Conservation (phyloP, 1,139 yeast species). For the Schwanniomyces etchellsii region DNA sequence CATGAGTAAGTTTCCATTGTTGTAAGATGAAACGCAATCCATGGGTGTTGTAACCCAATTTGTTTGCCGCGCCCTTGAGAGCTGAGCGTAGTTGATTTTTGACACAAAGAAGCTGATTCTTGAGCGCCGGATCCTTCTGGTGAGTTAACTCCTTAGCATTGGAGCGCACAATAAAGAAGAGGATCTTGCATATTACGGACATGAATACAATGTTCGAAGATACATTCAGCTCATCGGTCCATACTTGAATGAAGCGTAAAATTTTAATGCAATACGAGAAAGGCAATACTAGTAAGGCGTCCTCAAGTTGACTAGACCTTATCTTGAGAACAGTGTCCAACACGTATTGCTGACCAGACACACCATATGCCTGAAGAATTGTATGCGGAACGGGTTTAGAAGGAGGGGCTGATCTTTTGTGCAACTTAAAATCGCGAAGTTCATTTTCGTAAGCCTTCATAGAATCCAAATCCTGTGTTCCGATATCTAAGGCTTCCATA, state of each 20-base stretch:
- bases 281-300: conserved; percentile 85
- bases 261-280: conserved; percentile 75
- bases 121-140: conserved; percentile 59
- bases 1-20: conserved; percentile 78
- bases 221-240: conserved; percentile 53
- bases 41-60: conserved; percentile 81
- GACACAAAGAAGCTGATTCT: conserved; percentile 53
- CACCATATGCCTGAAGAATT: conserved; percentile 62
- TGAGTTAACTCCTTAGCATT: conserved; percentile 73
- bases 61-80: conserved; percentile 46
- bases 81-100: conserved; percentile 52
- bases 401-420: conserved; percentile 41
- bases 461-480: conserved; percentile 64
- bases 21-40: conserved; percentile 70
- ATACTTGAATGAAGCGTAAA: conserved; percentile 65
- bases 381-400: conserved; percentile 62
- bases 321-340: conserved; percentile 64
- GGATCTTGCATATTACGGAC: conserved; percentile 64
- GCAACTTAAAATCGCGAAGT: conserved; percentile 28
- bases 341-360: conserved; percentile 74
- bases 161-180: conserved; percentile 65
- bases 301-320: conserved; percentile 82
- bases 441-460: conserved; percentile 39
- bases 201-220: conserved; percentile 43
- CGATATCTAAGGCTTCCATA: conserved; percentile 89